Evolutionary conservation across 2,329 filamentous ascomycete genomes (phyloP).

Genomic region (Fusarium dimerum): DNA sequence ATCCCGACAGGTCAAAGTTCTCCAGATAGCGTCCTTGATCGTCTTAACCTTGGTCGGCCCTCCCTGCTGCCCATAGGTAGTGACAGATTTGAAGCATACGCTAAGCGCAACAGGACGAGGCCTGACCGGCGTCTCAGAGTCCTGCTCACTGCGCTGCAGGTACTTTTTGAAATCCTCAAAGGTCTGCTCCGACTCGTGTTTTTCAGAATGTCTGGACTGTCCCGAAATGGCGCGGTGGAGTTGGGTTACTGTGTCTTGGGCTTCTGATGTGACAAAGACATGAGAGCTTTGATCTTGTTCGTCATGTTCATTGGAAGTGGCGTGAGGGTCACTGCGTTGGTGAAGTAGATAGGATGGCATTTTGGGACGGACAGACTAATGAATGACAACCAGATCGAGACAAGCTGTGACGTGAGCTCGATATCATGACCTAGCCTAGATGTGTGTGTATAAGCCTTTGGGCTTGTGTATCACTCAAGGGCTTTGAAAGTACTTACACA

Average conservation of each 20-base stretch:
- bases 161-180: constrained; percentile 4
- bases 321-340: no score
- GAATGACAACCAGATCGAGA: no score
- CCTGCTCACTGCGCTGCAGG: not conserved
- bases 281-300: not conserved
- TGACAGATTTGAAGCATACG: constrained; percentile 11
- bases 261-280: not conserved
- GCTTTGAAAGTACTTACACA: no score
- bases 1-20: constrained; percentile 10
- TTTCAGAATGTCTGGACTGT: not conserved
- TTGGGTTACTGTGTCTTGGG: not conserved
- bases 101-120: constrained; percentile 2
- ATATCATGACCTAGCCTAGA: no score
- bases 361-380: no score
- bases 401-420: no score
- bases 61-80: constrained; percentile 4
- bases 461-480: no score
- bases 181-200: not conserved
- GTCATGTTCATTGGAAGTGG: no score
- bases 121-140: not conserved
- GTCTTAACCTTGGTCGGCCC: constrained; percentile 5
- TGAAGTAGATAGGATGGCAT: no score
- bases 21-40: constrained; percentile 10
- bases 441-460: no score
- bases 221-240: not conserved